These are phyloP conservation scores for Lepiota venenata DNA, from an alignment of 768 basidiomycete species.

Conservation along the genomic window DNA sequence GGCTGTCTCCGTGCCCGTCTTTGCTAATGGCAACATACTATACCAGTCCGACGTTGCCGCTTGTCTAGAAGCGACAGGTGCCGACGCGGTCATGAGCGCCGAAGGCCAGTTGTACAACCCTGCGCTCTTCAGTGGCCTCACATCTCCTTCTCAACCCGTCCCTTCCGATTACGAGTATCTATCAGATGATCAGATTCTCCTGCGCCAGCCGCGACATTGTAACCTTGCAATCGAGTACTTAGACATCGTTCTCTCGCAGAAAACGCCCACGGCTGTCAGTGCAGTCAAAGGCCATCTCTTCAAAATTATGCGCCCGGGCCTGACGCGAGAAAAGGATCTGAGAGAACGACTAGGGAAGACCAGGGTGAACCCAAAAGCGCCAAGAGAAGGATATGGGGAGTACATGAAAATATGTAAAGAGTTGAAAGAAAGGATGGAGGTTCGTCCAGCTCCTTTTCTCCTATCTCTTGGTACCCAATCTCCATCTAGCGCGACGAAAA, in stretches of 20 bases:
- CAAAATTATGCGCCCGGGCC: slow-evolving; percentile 82
- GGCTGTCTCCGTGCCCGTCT: slow-evolving; percentile 88
- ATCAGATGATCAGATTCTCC: slow-evolving; percentile 31
- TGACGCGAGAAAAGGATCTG: slow-evolving; percentile 64
- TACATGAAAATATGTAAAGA: slow-evolving; percentile 29
- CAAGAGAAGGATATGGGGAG: slow-evolving; percentile 9
- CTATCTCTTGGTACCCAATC: background rate
- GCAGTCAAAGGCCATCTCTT: slow-evolving; percentile 93
- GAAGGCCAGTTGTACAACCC: slow-evolving; percentile 95
- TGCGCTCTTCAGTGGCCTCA: slow-evolving; percentile 58
- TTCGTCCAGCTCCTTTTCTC: slow-evolving; percentile 14
- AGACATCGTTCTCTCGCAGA: slow-evolving; percentile 64
- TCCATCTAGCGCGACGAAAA: slow-evolving; percentile 41
- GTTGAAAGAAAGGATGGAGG: slow-evolving; percentile 55
- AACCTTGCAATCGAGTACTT: slow-evolving; percentile 86
- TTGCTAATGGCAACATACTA: slow-evolving; percentile 96
- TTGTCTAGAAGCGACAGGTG: slow-evolving; percentile 82
- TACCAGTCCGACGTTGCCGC: slow-evolving; percentile 77
- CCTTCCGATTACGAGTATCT: slow-evolving; percentile 15
- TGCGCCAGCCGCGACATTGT: slow-evolving; percentile 53
- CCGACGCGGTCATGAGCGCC: slow-evolving; percentile 92
- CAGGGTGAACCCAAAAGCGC: slow-evolving; percentile 21
- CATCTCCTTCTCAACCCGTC: slow-evolving; percentile 13
- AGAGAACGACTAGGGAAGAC: slow-evolving; percentile 66
- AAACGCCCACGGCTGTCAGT: slow-evolving; percentile 67